Base-by-base conservation (phyloP, 2,329 filamentous ascomycete species). In the Cordyceps tenuipes region DNA sequence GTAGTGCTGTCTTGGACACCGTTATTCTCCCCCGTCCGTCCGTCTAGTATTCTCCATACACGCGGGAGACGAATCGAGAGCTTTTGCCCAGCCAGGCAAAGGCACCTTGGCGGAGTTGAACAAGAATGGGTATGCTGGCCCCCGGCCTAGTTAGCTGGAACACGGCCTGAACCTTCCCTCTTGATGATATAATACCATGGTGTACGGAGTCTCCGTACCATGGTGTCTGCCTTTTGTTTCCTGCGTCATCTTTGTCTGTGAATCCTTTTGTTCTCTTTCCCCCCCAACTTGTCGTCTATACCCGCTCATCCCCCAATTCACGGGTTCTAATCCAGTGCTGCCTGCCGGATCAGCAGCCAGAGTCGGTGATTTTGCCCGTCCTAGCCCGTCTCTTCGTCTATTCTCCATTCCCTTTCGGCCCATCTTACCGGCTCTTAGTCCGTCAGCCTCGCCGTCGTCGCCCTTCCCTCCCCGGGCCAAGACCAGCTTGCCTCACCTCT, bases 181-280 rank as follows among this genome's bases (percentile, higher is more conserved):
- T 58, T 60, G 55, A 54, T 44, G 47, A 57, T 61, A 61, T 56
- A 61, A 61, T 61, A 52, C 47, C 13, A 50, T 60, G 51, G 46
- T 49, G 49, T 29, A 29, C 29, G 29, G 29, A 29, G 29, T 23
- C 23, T 23, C 23, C 23, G 23, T 61, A 52, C 47, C 13, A 44
- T 60, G 51, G 51, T 49, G 49, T 54, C 60, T 53, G 49, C 60
- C 60, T 53, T 61, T 59, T 61, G 60, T 61, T 51, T 44, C 60
- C 44, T 44, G 36, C 59, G 58, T 59, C 52, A 47, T 36, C 59
- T 57, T 61, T 59, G 60, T 61, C 49, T 43, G 47, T 59, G 60
- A 61, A 58, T 61, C 55, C 56, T 62, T 62, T 62, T 63, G 51
- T 60, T 62, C 54, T 36, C 29, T 29, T 29, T 47, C 51, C 62